These are phyloP conservation scores for Aegilops longissima DNA, from an alignment of 176 grass and related monocot genomes.

Conservation along the genomic window DNA sequence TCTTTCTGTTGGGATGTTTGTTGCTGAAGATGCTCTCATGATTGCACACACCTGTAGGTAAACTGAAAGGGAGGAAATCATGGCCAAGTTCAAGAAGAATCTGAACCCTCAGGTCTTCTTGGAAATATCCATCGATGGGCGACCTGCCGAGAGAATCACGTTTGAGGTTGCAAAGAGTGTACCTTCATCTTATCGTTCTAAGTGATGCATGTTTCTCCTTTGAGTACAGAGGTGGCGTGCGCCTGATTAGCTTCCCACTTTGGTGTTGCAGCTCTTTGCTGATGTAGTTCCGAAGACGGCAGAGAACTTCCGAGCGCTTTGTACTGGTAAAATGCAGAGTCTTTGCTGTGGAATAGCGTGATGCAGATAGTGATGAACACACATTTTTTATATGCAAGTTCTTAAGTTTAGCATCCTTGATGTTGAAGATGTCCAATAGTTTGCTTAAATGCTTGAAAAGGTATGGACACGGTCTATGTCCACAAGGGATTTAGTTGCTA, in stretches of 20 bases:
- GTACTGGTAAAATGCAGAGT: constrained; percentile 58
- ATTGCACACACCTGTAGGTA: constrained; percentile 23
- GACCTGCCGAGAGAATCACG: constrained; percentile 40
- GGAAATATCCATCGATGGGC: constrained; percentile 54
- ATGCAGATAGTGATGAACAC: background rate
- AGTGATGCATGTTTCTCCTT: background rate
- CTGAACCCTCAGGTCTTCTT: constrained; percentile 60
- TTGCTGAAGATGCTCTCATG: constrained; percentile 16
- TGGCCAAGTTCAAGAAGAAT: constrained; percentile 42
- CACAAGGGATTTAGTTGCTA: background rate
- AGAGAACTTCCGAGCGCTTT: constrained; percentile 78
- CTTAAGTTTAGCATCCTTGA: background rate
- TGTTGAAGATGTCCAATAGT: background rate
- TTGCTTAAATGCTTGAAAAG: constrained; percentile 1
- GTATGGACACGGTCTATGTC: background rate
- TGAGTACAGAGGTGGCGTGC: background rate
- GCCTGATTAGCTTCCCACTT: background rate
- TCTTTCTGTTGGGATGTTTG: background rate
- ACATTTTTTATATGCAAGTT: background rate
- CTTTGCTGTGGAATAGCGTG: background rate
- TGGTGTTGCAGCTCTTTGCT: constrained; percentile 56
- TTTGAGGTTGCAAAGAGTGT: constrained; percentile 47
- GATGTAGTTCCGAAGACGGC: constrained; percentile 63
- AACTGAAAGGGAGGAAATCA: constrained; percentile 20
- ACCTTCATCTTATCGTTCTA: background rate